These are phyloP conservation scores for Saussurea involucrata DNA, from an alignment of 129 eudicot species.

Conservation along the genomic window DNA sequence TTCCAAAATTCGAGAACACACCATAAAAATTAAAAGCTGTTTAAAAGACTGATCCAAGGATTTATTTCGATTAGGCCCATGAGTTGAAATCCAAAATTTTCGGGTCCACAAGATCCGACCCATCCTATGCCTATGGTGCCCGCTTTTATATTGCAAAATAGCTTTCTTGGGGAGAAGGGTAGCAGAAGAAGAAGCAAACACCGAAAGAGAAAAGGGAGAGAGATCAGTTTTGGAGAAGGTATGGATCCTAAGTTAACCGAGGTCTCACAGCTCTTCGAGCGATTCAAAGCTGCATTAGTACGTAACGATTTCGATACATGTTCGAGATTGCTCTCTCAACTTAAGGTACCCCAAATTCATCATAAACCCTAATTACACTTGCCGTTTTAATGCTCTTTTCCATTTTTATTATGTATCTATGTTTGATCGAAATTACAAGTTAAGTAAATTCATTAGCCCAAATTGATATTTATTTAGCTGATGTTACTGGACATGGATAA, in stretches of 20 bases:
- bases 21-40: background rate
- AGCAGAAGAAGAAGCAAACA: constrained; percentile 4
- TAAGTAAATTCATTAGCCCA: background rate
- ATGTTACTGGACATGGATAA: background rate
- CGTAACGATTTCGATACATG: constrained; percentile 72
- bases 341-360: constrained; percentile 52
- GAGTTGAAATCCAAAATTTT: background rate
- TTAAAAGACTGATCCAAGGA: background rate
- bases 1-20: too few relatives aligned
- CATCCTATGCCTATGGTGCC: background rate
- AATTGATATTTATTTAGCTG: background rate
- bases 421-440: background rate
- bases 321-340: constrained; percentile 62
- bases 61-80: background rate
- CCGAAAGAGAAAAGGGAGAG: background rate
- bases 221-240: background rate
- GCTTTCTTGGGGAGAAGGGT: constrained; percentile 36
- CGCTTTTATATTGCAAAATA: background rate
- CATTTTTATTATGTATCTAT: background rate
- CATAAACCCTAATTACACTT: constrained; percentile 10
- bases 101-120: background rate
- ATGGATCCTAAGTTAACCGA: constrained; percentile 85
- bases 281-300: constrained; percentile 76
- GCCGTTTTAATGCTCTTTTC: background rate
- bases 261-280: constrained; percentile 55